These are phyloP conservation scores for Solanum appendiculatum DNA, from an alignment of 257 asterid genomes.

Conservation along the genomic window DNA sequence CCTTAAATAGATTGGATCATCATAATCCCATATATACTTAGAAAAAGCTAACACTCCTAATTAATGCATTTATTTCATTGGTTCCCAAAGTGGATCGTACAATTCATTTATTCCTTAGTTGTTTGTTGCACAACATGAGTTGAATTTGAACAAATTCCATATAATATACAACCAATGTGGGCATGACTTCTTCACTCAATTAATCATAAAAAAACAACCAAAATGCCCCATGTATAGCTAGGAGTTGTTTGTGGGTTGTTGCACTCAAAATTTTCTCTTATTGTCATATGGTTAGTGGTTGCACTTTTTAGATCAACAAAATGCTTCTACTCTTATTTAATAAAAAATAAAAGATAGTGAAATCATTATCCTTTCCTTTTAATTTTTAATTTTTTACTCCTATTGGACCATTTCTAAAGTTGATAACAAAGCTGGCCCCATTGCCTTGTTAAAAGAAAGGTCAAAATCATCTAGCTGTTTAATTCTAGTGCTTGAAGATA, in stretches of 20 bases:
- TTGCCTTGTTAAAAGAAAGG: neutral
- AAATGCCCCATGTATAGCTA: neutral
- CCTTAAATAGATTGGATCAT: neutral
- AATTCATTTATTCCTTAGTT: neutral
- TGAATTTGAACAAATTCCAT: neutral
- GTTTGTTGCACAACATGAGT: neutral
- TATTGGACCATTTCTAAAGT: slow-evolving; percentile 9
- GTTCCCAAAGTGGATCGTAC: neutral
- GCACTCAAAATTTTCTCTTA: slow-evolving; percentile 2
- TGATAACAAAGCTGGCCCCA: neutral
- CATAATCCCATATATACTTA: neutral
- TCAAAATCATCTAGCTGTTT: neutral
- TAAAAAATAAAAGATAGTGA: neutral
- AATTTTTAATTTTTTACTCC: neutral
- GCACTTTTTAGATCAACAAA: slow-evolving; percentile 14
- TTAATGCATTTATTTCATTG: neutral
- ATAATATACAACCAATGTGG: neutral
- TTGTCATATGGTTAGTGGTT: slow-evolving; percentile 4
- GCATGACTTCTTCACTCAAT: neutral
- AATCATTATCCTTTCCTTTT: neutral
- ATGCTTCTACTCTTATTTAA: slow-evolving; percentile 1
- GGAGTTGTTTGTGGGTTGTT: slow-evolving; percentile 33
- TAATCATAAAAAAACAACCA: neutral
- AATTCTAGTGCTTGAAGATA: neutral
- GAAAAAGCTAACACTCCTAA: neutral